Evolutionary conservation across 805 yeast genomes (phyloP).

Genomic region (Starmera dryadoides): DNA sequence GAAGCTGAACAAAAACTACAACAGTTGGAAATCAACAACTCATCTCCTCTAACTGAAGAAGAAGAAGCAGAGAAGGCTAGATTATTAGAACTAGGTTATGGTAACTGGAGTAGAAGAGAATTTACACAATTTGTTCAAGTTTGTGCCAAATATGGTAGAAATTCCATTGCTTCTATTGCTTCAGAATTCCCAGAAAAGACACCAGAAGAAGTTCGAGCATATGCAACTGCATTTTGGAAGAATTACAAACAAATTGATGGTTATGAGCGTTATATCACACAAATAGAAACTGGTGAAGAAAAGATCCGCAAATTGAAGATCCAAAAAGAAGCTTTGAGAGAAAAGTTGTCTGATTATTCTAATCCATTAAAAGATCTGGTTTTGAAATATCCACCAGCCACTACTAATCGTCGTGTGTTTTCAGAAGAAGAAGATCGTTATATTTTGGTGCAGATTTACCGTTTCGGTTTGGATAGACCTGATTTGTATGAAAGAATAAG

Average conservation of each 20-base stretch:
- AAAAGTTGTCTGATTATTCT: constrained; percentile 61
- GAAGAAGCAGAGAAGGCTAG: constrained; percentile 60
- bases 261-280: constrained; percentile 72
- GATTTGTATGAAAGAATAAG: constrained; percentile 75
- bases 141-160: constrained; percentile 76
- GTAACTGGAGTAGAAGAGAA: constrained; percentile 83
- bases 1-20: constrained; percentile 43
- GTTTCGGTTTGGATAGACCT: constrained; percentile 72
- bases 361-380: constrained; percentile 77
- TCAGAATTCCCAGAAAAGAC: constrained; percentile 72
- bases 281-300: constrained; percentile 88
- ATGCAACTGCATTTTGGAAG: constrained; percentile 77
- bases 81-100: constrained; percentile 58
- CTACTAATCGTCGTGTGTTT: constrained; percentile 59
- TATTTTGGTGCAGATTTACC: constrained; percentile 68
- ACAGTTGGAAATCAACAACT: constrained; percentile 65
- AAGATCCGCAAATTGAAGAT: constrained; percentile 53
- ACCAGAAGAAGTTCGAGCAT: constrained; percentile 68
- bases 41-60: constrained; percentile 78
- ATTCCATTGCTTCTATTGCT: constrained; percentile 62
- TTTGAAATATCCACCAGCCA: constrained; percentile 65
- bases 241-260: constrained; percentile 78
- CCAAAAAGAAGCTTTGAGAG: constrained; percentile 74
- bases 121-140: constrained; percentile 73
- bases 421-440: constrained; percentile 90